These are phyloP conservation scores for Fagus crenata DNA, from an alignment of 306 rosid genomes.

Conservation along the genomic window DNA sequence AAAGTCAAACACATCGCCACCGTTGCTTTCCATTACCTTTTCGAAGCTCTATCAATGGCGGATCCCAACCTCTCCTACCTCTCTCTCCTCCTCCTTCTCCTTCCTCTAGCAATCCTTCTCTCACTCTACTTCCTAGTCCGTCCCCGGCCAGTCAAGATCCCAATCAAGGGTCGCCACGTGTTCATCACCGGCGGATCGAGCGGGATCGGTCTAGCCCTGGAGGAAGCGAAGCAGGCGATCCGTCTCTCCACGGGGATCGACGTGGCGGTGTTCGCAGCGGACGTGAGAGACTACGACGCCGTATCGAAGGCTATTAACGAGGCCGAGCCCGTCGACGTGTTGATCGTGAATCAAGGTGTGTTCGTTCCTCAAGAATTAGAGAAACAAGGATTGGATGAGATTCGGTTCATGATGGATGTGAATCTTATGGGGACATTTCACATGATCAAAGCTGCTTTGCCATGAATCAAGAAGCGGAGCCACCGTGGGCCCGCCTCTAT, in stretches of 20 bases:
- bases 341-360: conserved; percentile 82
- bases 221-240: no score
- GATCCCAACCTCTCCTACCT: conserved; percentile 40
- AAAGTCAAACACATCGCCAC: neutral
- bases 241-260: no score
- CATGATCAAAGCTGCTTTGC: conserved; percentile 83
- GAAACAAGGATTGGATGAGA: conserved; percentile 70
- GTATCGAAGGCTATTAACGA: conserved; percentile 52
- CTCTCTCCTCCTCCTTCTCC: conserved; percentile 37
- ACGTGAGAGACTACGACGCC: no score
- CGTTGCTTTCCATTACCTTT: neutral
- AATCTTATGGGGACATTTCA: conserved; percentile 74
- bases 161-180: conserved; percentile 80
- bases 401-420: conserved; percentile 74
- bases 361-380: conserved; percentile 68
- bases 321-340: conserved; percentile 75
- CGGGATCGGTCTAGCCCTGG: no score
- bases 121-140: conserved; percentile 61
- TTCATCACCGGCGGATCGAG: conserved; percentile 97
- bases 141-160: conserved; percentile 64
- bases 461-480: conserved; percentile 55
- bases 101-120: conserved; percentile 44
- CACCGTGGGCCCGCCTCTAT: conserved; percentile 66
- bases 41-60: conserved; percentile 62
- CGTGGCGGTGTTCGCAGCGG: no score